These are phyloP conservation scores for Colletotrichum sp. DNA, from an alignment of 2,329 filamentous ascomycete genomes.

Conservation along the genomic window DNA sequence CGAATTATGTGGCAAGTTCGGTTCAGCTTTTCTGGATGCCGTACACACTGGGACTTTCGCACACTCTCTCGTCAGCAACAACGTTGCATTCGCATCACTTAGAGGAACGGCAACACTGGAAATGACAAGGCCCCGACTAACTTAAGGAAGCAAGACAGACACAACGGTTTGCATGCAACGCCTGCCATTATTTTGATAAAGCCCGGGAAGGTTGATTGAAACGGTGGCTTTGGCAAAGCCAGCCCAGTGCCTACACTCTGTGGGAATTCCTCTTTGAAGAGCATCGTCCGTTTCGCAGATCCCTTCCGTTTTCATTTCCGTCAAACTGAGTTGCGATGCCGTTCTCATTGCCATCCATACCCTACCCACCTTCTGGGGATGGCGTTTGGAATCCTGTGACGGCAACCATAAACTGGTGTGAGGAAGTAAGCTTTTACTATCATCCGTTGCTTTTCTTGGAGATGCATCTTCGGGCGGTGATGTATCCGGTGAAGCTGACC, in stretches of 20 bases:
- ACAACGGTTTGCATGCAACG: neutral
- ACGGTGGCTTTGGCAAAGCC: neutral
- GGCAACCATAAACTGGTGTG: neutral
- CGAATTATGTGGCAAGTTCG: neutral
- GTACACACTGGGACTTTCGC: neutral
- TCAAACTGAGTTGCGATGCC: neutral
- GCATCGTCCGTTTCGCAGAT: neutral
- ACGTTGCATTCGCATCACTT: neutral
- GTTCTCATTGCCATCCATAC: neutral
- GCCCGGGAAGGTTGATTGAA: neutral
- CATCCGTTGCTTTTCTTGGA: neutral
- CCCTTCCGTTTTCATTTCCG: neutral
- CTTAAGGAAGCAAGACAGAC: neutral
- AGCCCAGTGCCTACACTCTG: neutral
- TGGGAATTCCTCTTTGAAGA: neutral
- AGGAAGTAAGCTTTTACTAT: neutral
- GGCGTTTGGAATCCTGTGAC: neutral
- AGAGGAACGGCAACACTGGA: neutral
- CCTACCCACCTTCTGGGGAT: neutral
- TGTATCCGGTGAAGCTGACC: neutral
- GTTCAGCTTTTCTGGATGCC: neutral
- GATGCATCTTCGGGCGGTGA: neutral
- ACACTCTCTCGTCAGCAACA: neutral
- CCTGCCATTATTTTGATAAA: neutral
- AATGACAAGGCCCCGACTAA: neutral